Base-by-base conservation (phyloP, 2,329 filamentous ascomycete genomes). In the Elsinoe fawcettii region DNA sequence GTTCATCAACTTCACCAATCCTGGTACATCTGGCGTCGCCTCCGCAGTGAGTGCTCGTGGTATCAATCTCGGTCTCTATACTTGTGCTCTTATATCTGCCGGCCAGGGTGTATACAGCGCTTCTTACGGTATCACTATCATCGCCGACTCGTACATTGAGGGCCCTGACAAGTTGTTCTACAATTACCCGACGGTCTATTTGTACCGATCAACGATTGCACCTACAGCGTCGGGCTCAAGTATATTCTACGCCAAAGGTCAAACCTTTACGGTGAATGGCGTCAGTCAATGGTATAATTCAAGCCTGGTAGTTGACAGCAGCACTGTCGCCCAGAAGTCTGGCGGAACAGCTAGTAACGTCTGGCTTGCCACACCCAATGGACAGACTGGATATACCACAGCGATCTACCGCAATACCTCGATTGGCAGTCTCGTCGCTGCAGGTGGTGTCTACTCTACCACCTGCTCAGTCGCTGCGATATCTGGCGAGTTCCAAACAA, bases 111-210 rank as follows among this genome's bases (percentile, higher is more conserved):
- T 63, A 2, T 64, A 70, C 8, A 66, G 62, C 3, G 61, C 68
- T 5, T 64, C 66, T 0, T 61, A 64, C 8, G 71, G 72, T 2
- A 64, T 71, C 0, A 69, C 67, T 0, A 60, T 78, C 23, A 68
- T 77, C 20, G 71, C 73, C 9, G 70, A 75, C 60, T 75, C 73
- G 0, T 76, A 76, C 58, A 67, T 78, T 5, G 73, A 77, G 58
- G 74, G 72, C 1, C 60, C 67, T 5, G 71, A 74, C 53, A 75
- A 75, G 60, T 60, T 74, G 1, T 68, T 78, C 51, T 73, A 71
- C 58, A 69, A 71, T 32, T 72, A 69, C 9, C 69, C 71, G 0
- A 71, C 70, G 8, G 58, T 75, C 0, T 77, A 77, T 57, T 59
- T 78, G 0, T 77, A 72, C 58, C 67, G 69, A 6, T 73, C 75